Evolutionary conservation across 2,329 filamentous ascomycete species (phyloP).

Genomic region (Fusarium sp.): DNA sequence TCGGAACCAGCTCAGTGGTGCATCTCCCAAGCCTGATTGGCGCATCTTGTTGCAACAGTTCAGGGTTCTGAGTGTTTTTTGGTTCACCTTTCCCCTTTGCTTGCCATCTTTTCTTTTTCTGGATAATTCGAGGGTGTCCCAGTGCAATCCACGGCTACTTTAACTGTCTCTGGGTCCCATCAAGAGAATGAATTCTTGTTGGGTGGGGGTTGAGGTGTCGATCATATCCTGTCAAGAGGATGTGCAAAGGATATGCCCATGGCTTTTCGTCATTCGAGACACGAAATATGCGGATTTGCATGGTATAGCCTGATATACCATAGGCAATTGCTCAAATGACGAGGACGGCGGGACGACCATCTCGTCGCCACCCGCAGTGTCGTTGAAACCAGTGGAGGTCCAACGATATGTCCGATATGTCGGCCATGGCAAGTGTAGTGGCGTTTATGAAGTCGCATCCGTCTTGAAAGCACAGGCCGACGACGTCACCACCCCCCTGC

Average conservation of each 20-base stretch:
- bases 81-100: constrained; percentile 9
- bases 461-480: constrained; percentile 18
- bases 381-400: constrained; percentile 2
- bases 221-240: constrained; percentile 34
- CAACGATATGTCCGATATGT: constrained; percentile 6
- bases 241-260: constrained; percentile 10
- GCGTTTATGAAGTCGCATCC: constrained; percentile 29
- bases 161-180: constrained; percentile 13
- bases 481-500: constrained; percentile 33
- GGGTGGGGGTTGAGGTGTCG: constrained; percentile 24
- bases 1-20: constrained; percentile 41
- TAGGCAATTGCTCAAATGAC: not conserved
- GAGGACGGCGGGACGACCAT: not conserved
- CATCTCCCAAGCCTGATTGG: constrained; percentile 33
- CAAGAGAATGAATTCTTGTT: constrained; percentile 18
- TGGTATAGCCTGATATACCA: constrained; percentile 1
- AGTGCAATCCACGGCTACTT: not conserved
- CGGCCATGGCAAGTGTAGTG: constrained; percentile 19
- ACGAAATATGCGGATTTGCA: constrained; percentile 5
- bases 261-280: constrained; percentile 16
- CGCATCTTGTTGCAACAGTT: constrained; percentile 6
- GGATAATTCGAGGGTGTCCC: constrained; percentile 10
- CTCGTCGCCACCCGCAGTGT: not conserved
- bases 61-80: constrained; percentile 33
- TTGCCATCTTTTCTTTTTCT: constrained; percentile 22